Conservation (phyloP, 805 yeast genomes). For the Candida oleophila region DNA sequence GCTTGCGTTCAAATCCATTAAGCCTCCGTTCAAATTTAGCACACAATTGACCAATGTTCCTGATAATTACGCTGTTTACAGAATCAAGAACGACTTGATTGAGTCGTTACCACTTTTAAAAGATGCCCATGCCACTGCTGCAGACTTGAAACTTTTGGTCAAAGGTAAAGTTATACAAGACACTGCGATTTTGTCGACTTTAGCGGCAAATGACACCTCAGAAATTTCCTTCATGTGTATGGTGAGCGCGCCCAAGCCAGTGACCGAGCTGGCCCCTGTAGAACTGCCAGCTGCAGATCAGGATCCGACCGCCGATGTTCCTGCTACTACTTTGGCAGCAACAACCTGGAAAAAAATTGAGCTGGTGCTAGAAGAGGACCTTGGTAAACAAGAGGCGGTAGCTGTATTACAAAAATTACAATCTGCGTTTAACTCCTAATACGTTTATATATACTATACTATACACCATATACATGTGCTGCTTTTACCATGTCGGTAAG, state of each 20-base stretch:
- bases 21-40: conserved; percentile 65
- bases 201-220: conserved; percentile 18
- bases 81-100: conserved; percentile 38
- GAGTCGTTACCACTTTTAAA: conserved; percentile 24
- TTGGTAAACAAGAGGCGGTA: conserved; percentile 25
- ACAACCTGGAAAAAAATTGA: conserved; percentile 48
- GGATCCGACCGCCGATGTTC: background rate
- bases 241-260: conserved; percentile 27
- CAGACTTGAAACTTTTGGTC: conserved; percentile 50
- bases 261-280: background rate
- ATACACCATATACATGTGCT: background rate
- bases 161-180: conserved; percentile 66
- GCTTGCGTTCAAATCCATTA: conserved; percentile 59
- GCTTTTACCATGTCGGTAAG: no score
- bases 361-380: conserved; percentile 30
- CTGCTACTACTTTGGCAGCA: no score
- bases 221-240: conserved; percentile 43
- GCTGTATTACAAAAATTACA: conserved; percentile 19
- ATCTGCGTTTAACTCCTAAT: background rate
- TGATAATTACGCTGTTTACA: conserved; percentile 30
- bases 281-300: conserved; percentile 1
- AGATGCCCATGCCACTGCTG: conserved; percentile 27
- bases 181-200: conserved; percentile 34
- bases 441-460: background rate
- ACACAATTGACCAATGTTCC: conserved; percentile 22